These are phyloP conservation scores for Populus pruinosa DNA, from an alignment of 345 rosid genomes.

Conservation along the genomic window DNA sequence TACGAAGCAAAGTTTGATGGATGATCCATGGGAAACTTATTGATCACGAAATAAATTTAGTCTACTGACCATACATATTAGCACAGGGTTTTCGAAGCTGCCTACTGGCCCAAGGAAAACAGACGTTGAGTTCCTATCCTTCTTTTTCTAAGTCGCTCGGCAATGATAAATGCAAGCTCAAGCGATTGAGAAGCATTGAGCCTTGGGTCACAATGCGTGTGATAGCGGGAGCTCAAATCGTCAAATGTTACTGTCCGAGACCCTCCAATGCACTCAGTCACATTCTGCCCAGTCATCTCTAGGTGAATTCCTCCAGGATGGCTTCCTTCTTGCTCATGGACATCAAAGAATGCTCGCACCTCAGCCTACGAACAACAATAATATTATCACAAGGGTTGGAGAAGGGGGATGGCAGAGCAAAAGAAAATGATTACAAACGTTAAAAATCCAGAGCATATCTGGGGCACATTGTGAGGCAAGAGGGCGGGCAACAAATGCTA, in stretches of 20 bases:
- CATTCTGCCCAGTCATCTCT: conserved; percentile 32
- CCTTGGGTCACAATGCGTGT: conserved; percentile 32
- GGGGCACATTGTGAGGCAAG: neutral
- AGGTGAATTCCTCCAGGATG: conserved; percentile 29
- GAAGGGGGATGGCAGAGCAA: neutral
- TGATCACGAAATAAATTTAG: conserved; percentile 8
- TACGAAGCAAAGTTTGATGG: neutral
- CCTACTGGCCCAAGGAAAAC: conserved; percentile 2
- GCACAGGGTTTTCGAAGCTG: neutral
- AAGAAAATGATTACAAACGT: neutral
- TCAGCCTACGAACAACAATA: conserved; percentile 19
- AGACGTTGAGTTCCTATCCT: conserved; percentile 18
- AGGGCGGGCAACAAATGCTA: neutral
- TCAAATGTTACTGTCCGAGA: conserved; percentile 24
- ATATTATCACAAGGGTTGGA: neutral
- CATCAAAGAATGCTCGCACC: conserved; percentile 30
- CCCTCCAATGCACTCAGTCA: conserved; percentile 32
- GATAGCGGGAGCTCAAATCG: conserved; percentile 28
- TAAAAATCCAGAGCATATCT: neutral
- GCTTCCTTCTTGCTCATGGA: conserved; percentile 32
- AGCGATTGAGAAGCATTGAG: conserved; percentile 33
- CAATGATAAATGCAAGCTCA: conserved; percentile 26
- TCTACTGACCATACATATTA: neutral
- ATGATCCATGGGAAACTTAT: conserved; percentile 10
- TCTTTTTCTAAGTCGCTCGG: conserved; percentile 22